These are phyloP conservation scores for Colletotrichum sp. DNA, from an alignment of 2,329 filamentous ascomycete species.

Conservation along the genomic window DNA sequence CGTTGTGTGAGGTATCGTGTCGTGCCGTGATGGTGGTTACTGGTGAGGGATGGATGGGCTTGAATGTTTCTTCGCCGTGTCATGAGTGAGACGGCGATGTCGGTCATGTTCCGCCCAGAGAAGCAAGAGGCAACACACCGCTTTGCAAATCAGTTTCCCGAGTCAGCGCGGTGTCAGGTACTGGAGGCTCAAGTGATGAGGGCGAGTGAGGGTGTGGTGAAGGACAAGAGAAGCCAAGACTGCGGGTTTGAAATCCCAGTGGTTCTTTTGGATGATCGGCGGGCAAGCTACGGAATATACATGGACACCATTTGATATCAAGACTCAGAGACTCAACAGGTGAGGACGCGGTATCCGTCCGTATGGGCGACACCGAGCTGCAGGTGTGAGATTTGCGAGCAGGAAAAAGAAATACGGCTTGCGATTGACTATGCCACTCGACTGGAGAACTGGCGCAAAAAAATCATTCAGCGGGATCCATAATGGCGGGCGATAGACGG, in stretches of 20 bases:
- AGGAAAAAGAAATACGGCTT: neutral
- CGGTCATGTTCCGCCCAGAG: constrained; percentile 1
- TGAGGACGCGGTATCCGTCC: neutral
- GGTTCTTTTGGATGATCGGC: constrained; percentile 1
- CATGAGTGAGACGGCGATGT: neutral
- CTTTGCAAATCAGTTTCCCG: neutral
- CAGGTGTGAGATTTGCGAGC: neutral
- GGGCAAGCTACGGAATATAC: neutral
- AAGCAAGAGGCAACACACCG: neutral
- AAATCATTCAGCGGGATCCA: neutral
- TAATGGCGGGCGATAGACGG: neutral
- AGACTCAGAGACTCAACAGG: neutral
- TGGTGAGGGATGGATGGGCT: neutral
- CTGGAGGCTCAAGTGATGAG: constrained; percentile 4
- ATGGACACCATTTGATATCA: neutral
- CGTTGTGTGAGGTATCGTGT: neutral
- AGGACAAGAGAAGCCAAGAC: neutral
- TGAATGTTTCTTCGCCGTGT: neutral
- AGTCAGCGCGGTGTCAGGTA: constrained; percentile 2
- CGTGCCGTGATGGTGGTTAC: neutral
- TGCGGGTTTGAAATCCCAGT: neutral
- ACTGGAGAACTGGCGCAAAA: neutral
- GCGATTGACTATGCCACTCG: neutral
- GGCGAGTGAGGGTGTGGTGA: neutral
- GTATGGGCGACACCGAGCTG: neutral